Evolutionary conservation across 768 basidiomycete genomes (phyloP).

Genomic region (Lactarius trivialis): DNA sequence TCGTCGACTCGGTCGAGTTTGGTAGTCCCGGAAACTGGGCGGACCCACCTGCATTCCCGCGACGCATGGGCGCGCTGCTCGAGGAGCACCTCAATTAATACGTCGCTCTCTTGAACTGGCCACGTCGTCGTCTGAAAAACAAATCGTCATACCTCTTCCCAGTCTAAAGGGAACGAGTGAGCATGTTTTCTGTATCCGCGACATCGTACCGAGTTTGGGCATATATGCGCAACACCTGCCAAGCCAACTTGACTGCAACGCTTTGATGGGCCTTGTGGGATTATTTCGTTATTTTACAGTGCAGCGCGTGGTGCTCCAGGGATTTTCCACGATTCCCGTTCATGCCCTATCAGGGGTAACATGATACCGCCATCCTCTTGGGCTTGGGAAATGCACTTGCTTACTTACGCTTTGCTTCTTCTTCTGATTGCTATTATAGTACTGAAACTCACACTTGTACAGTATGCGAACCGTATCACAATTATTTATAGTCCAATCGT

Average conservation of each 20-base stretch:
- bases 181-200: background rate
- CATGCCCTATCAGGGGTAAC: background rate
- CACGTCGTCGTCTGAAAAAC: too few species aligned
- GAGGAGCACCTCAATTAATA: slow-evolving; percentile 14
- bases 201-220: background rate
- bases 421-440: too few species aligned
- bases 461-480: background rate
- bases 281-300: background rate
- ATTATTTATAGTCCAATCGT: background rate
- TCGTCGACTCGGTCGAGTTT: slow-evolving; percentile 9
- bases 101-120: background rate
- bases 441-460: background rate
- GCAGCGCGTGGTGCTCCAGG: background rate
- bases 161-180: background rate
- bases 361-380: background rate
- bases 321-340: background rate
- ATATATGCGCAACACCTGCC: background rate
- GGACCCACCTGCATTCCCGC: slow-evolving; percentile 1
- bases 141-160: background rate
- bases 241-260: too few species aligned
- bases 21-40: background rate
- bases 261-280: background rate
- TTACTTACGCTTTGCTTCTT: background rate
- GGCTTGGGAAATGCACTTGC: background rate
- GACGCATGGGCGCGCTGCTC: slow-evolving; percentile 8